A percentile compares a stretch with the other conserved stretches of the same genome.
Evolutionary conservation across 2,329 filamentous ascomycete genomes (phyloP).

Genomic region (Furcasterigmium furcatum): DNA sequence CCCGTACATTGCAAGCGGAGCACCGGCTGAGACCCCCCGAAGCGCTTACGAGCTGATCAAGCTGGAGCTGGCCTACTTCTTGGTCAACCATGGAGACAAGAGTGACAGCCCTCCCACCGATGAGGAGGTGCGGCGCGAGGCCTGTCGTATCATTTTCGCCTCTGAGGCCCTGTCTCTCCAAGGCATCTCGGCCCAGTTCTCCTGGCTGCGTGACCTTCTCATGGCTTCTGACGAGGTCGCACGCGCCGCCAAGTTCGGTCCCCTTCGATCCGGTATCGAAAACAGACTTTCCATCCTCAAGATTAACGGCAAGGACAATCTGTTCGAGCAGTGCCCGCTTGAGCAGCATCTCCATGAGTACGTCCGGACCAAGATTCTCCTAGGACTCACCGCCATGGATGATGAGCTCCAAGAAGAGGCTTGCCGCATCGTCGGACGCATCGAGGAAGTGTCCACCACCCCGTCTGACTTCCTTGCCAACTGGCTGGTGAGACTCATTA

Average conservation of each 20-base stretch:
- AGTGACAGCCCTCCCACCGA: conserved; percentile 41
- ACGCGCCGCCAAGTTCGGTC: conserved; percentile 43
- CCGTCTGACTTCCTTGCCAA: conserved; percentile 49
- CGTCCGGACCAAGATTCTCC: conserved; percentile 44
- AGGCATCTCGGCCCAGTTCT: conserved; percentile 31
- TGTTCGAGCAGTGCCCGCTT: conserved; percentile 55
- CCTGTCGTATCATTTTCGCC: conserved; percentile 55
- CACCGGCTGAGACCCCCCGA: conserved; percentile 41
- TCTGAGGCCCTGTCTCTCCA: conserved; percentile 44
- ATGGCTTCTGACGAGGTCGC: conserved; percentile 42
- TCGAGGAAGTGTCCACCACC: conserved; percentile 47
- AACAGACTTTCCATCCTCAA: conserved; percentile 44
- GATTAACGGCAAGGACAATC: conserved; percentile 55
- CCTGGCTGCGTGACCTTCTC: conserved; percentile 59
- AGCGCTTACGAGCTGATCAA: conserved; percentile 63
- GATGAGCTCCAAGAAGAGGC: conserved; percentile 58
- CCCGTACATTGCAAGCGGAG: conserved; percentile 46
- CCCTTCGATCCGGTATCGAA: conserved; percentile 41
- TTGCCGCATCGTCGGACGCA: conserved; percentile 53
- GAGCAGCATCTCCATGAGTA: conserved; percentile 53
- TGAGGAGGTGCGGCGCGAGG: conserved; percentile 52
- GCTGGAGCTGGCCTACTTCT: conserved; percentile 52
- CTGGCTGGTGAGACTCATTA: conserved; percentile 53
- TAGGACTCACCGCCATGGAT: conserved; percentile 59
- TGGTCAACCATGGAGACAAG: conserved; percentile 38